Conservation (phyloP, 768 basidiomycete species). For the Lepiota subincarnata region DNA sequence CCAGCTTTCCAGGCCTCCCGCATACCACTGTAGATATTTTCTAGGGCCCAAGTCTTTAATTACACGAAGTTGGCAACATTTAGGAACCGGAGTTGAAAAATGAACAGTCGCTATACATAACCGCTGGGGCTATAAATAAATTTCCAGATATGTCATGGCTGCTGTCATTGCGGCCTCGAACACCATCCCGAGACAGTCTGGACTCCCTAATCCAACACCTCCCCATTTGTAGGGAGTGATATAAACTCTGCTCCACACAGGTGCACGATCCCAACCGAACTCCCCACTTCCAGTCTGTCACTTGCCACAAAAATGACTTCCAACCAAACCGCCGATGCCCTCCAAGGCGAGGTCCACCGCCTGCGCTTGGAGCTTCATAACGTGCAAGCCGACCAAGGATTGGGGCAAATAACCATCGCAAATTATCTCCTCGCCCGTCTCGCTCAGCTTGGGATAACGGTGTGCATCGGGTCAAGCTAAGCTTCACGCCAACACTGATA, state of each 20-base stretch:
- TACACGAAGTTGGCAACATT: no score
- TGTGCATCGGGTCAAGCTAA: constrained; percentile 22
- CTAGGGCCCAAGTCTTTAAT: no score
- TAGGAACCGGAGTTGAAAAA: no score
- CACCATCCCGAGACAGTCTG: constrained; percentile 16
- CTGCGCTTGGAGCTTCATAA: constrained; percentile 44
- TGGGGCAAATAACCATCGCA: constrained; percentile 46
- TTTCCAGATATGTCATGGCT: constrained; percentile 9
- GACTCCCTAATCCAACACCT: background rate
- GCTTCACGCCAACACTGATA: background rate
- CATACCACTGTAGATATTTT: no score
- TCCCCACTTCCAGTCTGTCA: background rate
- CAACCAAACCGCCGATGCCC: constrained; percentile 16
- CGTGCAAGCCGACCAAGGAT: constrained; percentile 33
- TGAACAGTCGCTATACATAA: no score
- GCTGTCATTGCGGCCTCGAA: constrained; percentile 11
- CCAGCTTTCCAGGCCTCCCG: no score
- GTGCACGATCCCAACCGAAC: background rate
- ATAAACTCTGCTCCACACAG: constrained; percentile 11
- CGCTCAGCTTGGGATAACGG: constrained; percentile 61
- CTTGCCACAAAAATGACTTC: constrained; percentile 14
- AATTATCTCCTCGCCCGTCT: constrained; percentile 61
- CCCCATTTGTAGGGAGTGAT: background rate
- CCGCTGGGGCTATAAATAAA: background rate
- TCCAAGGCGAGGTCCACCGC: constrained; percentile 29